Base-by-base conservation (phyloP, 805 yeast species). In the Lipomyces starkeyi region DNA sequence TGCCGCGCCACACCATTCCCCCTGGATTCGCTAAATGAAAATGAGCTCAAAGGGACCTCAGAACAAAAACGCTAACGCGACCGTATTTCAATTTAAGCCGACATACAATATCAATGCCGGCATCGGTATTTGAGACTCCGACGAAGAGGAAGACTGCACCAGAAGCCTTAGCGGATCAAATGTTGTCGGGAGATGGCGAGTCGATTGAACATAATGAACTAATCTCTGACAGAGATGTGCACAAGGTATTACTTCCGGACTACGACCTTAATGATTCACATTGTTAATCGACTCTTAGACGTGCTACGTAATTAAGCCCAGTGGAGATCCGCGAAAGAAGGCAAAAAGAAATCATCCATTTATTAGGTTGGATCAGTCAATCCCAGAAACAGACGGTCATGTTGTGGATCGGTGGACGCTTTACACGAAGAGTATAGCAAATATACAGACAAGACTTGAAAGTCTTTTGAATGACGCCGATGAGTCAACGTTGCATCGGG, bases 171-270 rank as follows among this genome's bases (percentile, higher is more conserved):
- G n/a, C 20, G 20, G 58, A 55, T 55, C 49, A 17, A 3, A 17
- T 43, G 22, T 43, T 20, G 20, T 43, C 49, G 49, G 22, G 25
- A 17, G 9, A 9, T 20, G 29, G 17, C n/a, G 43, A 60, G 49
- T 43, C 9, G 20, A 43, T 7, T 5, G 61, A 25, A 3, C 14
- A 22, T 6, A 61, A 27, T n/a, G 68, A 64, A 25, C 47, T 68
- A 37, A 66, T 68, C 13, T 52, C 66, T 20, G 69, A 68, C 63
- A 59, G 69, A 20, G 64, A 65, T 29, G 71, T 64, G 22, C 71
- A 68, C 58, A 68, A 68, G 61, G 71, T 68, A 59, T 5, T 32
- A 52, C 14, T 14, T 27, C 13, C n/a, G 20, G 49, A 35, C 14
- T 1, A 43, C 49, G 9, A 43, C 22, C 25, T 17, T 25, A 5